Base-by-base conservation (phyloP, 1,139 yeast species). In the Zygoascus hellenicus region DNA sequence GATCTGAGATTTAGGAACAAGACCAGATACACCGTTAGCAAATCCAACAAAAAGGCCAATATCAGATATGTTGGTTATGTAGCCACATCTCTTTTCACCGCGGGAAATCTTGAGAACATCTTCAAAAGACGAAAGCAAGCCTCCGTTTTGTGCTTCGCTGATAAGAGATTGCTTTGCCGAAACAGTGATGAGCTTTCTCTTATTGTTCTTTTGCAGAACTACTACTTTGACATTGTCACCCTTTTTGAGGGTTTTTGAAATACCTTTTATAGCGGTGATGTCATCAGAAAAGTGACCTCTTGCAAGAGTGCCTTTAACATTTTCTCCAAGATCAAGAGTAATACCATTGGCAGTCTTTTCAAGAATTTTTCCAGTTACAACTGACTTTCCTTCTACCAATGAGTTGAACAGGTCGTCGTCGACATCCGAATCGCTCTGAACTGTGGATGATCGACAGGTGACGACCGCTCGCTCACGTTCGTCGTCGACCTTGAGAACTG, bases 221-320 rank as follows among this genome's bases (percentile, higher is more conserved):
- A 79, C 75, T 46, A 77, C 77, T 39, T 78, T 76, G 17, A 90
- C 53, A 15, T 67, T 66, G 9, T 80, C 74, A 16, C 95, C 95
- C 56, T 92, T 94, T 70, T 84, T 83, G 69, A 89, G 74, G 70
- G 86, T 84, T 67, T 83, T 85, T 66, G 88, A 75, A 56, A 88
- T 78, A 58, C 81, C 83, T 70, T 84, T 86, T 70, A 85, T 76
- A 68, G 85, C 85, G 68, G 88, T 74, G 71, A 86, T 94, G 62
- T 86, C 95, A 67, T 83, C 92, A 59, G 77, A 76, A 50, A 90
- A 70, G 52, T 88, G 96, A 9, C 89, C 89, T 46, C 77, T 77
- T 55, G 76, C 75, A 33, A 92, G 70, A 34, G 87, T 81, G 59
- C 95, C 96, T 58, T 82, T 77, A 46, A 84, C 65, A 46, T 75